Base-by-base conservation (phyloP, 345 rosid species). In the Draba incana region DNA sequence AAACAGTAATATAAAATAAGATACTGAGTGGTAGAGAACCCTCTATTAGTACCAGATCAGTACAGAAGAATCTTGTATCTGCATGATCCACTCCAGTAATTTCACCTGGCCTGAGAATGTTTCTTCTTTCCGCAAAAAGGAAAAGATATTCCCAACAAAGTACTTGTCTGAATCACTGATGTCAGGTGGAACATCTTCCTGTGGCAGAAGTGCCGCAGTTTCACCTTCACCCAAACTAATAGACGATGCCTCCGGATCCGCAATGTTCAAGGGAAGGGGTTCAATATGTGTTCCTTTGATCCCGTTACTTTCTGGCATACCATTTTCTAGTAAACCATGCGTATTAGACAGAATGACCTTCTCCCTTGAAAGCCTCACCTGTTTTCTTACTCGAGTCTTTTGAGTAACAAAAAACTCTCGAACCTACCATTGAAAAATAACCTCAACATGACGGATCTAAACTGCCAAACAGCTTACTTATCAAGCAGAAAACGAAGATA, bases 51-150 rank as follows among this genome's bases (percentile, higher is more conserved):
- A 95, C 99, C 99, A 95, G 56, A 78, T 75, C 64, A 88, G 71
- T 4, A 89, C 94, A 38, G 86, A 78, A 48, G 90, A 68, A 80
- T 84, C 91, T 75, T 85, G 90, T 71, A 95, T 86, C 81, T 73
- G 85, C 87, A 86, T 80, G 88, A 92, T 86, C 97, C 90, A 80
- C 66, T 92, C 97, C 98, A 92, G 80, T 68, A 95, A 79, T 78
- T 88, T 95, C 62, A 81, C 88, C 74, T 89, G 97, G 75, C 99
- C 99, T 53, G 85, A 81, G 81, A 92, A 94, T 13, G 97, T 85
- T 71, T 91, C 99, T 71, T 92, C 98, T 80, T 80, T 88, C 49
- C 74, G 72, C 87, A 95, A 72, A 74, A 76, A 66, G 39, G 59
- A 70, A 71, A 92, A 89, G 62, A 95, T 84, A 71, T 79, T 91